Conservation (phyloP, 306 rosid genomes). For the Sphenostylis stenocarpa region DNA sequence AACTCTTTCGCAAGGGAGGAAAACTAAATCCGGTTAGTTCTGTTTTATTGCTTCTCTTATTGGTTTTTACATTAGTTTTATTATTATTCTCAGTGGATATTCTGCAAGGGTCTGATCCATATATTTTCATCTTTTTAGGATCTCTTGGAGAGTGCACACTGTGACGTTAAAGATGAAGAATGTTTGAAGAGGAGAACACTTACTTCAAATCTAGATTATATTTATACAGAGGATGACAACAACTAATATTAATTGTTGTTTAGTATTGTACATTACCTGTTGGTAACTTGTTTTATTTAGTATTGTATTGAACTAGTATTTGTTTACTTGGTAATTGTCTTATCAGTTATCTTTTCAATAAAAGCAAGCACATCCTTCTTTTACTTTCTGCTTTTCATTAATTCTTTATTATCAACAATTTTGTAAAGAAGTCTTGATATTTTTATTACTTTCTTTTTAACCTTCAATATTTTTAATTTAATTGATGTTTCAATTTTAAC, state of each 20-base stretch:
- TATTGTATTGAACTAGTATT: too few relatives aligned
- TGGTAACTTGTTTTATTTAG: too few relatives aligned
- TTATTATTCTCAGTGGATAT: not conserved
- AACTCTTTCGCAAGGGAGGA: constrained; percentile 20
- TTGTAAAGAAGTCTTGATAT: too few relatives aligned
- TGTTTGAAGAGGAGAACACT: constrained; percentile 61
- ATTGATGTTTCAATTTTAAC: too few relatives aligned
- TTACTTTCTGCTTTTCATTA: too few relatives aligned
- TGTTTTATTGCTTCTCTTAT: not conserved
- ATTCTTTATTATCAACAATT: too few relatives aligned
- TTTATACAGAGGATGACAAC: constrained; percentile 47
- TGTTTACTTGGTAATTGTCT: too few relatives aligned
- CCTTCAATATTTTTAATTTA: too few relatives aligned
- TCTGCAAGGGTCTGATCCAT: not conserved
- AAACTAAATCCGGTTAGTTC: constrained; percentile 19
- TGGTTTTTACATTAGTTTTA: not conserved
- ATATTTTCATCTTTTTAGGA: not conserved
- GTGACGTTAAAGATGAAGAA: constrained; percentile 47
- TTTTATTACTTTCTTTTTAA: too few relatives aligned
- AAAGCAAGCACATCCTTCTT: too few relatives aligned
- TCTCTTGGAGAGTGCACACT: constrained; percentile 27
- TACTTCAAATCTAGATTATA: constrained; percentile 53
- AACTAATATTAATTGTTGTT: not conserved
- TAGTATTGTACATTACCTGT: not conserved
- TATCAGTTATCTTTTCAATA: too few relatives aligned